A percentile compares a stretch with the other conserved stretches of the same genome.
Evolutionary conservation across 2,329 filamentous ascomycete genomes (phyloP).

Genomic region (Fusarium equiseti): DNA sequence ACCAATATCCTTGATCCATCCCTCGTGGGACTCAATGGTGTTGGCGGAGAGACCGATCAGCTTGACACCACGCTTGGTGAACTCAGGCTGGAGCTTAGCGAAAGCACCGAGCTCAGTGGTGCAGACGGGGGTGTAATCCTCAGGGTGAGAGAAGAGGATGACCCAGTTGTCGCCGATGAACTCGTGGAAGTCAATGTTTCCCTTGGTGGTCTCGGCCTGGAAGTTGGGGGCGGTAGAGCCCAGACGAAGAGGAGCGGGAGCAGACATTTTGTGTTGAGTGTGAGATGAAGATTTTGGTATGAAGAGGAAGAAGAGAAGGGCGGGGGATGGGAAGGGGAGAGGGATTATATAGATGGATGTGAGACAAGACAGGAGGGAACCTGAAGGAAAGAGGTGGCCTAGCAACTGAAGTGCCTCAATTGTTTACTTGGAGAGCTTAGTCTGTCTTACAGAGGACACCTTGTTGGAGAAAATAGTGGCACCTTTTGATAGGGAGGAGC

Average conservation of each 20-base stretch:
- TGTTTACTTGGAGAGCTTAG: not conserved
- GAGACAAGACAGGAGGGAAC: not conserved
- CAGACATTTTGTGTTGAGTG: constrained; percentile 45
- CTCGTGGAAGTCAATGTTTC: constrained; percentile 85
- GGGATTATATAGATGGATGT: constrained; percentile 37
- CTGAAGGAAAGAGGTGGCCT: not conserved
- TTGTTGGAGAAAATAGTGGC: constrained; percentile 31
- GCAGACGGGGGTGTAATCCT: constrained; percentile 95
- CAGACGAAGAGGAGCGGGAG: constrained; percentile 66
- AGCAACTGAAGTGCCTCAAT: not conserved
- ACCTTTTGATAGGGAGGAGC: constrained; percentile 6
- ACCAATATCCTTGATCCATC: constrained; percentile 91
- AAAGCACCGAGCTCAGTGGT: constrained; percentile 96
- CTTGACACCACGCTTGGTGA: constrained; percentile 88
- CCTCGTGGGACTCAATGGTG: constrained; percentile 83
- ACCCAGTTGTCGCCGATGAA: constrained; percentile 85
- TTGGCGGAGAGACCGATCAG: constrained; percentile 92
- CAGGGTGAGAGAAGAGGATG: constrained; percentile 86
- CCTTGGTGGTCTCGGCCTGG: constrained; percentile 81
- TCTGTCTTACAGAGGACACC: constrained; percentile 11
- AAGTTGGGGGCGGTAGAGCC: constrained; percentile 82
- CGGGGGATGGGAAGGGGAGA: not conserved
- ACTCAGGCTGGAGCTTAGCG: constrained; percentile 88
- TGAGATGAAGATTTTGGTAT: not conserved
- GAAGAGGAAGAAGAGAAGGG: constrained; percentile 2